Evolutionary conservation across 2,329 filamentous ascomycete genomes (phyloP), one percentile per base, ranked within the genome.

Genomic region (Cordyceps pruinosa): DNA sequence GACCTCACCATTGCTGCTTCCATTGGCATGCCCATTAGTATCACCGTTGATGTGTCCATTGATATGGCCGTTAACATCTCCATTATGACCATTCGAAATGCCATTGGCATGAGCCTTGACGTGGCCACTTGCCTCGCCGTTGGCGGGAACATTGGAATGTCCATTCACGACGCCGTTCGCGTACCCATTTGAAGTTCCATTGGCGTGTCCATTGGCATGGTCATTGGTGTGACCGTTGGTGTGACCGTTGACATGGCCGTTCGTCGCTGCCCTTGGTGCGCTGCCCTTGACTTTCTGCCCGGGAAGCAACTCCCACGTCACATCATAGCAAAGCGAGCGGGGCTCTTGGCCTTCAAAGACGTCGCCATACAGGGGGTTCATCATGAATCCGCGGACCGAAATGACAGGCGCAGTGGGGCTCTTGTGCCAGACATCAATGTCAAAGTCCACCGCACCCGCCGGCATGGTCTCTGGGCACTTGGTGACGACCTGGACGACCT

Each of bases 281-380:
- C 25, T 34, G 4, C 32, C 35, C 35, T 58, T 44, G 10, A 50
- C 28, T 5, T 41, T 45, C 13, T 28, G 26, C 28, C 58, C 56
- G 17, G 17, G 3, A 21, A 75, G 59, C 4, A 71, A 69, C 59
- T 77, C 73, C 76, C 76, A 79, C 21, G 73, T 65, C 17, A 77
- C 59, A 62, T 73, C 74, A 62, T 75, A 78, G 64, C 76, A 78
- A 5, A 78, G 62, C 0, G 62, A 61, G 17, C 67, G 63, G 15
- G 65, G 62, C 17, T 10, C 50, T n/a, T 53, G 49, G 4, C 60
- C 55, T 19, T 66, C 62, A 1, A 42, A 57, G 1, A 58, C 49
- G 2, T 70, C 70, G 26, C 73, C 72, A 37, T 73, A 65, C 5
- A 78, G 69, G 1, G 76, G 76, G 1, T 71, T 72, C 65, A 78